phyloP scores from a whole-genome alignment of 2,329 filamentous ascomycete genomes.

The Bipolaris bicolor region DNA sequence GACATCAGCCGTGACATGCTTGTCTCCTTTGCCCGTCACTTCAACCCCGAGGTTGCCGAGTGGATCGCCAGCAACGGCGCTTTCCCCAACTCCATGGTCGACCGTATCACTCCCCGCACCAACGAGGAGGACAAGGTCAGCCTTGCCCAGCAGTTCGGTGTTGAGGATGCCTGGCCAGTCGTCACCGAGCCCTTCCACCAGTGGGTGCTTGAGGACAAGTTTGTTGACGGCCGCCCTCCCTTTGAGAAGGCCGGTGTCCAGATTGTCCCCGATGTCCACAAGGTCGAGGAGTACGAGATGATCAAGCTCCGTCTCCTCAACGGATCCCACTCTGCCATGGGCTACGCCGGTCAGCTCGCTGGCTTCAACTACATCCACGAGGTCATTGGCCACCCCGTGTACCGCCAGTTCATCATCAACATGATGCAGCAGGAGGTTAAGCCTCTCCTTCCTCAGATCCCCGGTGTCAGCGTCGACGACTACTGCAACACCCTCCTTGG shows the following conservation, averaged over 20 bases:
- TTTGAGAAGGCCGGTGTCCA: slow-evolving; percentile 42
- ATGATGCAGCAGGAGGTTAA: slow-evolving; percentile 42
- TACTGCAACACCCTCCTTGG: slow-evolving; percentile 35
- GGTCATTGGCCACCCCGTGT: slow-evolving; percentile 32
- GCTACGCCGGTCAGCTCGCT: slow-evolving; percentile 33
- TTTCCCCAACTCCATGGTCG: slow-evolving; percentile 42
- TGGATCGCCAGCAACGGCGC: slow-evolving; percentile 38
- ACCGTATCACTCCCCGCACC: slow-evolving; percentile 39
- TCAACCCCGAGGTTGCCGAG: slow-evolving; percentile 31
- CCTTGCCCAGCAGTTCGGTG: slow-evolving; percentile 31
- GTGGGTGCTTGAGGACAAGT: slow-evolving; percentile 41
- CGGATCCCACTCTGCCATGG: slow-evolving; percentile 37
- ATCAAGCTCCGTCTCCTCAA: slow-evolving; percentile 40
- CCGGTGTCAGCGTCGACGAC: slow-evolving; percentile 35
- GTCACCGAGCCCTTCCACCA: slow-evolving; percentile 40
- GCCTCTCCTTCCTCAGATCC: slow-evolving; percentile 36
- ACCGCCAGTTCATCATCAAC: slow-evolving; percentile 35
- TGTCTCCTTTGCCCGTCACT: slow-evolving; percentile 30
- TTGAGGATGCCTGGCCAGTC: slow-evolving; percentile 37
- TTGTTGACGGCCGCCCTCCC: slow-evolving; percentile 34
- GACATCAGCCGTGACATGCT: slow-evolving; percentile 38
- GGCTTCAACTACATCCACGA: slow-evolving; percentile 39
- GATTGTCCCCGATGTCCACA: slow-evolving; percentile 33
- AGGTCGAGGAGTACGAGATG: slow-evolving; percentile 39
- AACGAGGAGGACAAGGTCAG: slow-evolving; percentile 29